A percentile compares a stretch with the other conserved stretches of the same genome.
Conservation (phyloP, 2,329 filamentous ascomycete genomes). For the Myrmaecium sp. region DNA sequence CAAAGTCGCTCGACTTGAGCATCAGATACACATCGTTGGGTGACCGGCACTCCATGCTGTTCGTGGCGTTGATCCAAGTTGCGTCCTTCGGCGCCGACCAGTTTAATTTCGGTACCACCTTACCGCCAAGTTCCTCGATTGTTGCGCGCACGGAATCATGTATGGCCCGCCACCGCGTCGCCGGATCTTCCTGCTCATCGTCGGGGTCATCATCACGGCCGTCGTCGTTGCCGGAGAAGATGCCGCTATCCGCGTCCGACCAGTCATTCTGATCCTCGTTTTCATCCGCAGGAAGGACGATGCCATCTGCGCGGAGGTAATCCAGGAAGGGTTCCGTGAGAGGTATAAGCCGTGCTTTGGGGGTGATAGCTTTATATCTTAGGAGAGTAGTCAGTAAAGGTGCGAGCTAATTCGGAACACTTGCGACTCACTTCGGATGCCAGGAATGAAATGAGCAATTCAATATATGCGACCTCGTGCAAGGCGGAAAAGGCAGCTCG, state of each 20-base stretch:
- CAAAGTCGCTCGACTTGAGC: conserved; percentile 84
- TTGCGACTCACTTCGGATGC: conserved; percentile 50
- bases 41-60: conserved; percentile 78
- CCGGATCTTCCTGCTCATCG: conserved; percentile 46
- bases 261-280: conserved; percentile 21
- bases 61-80: conserved; percentile 73
- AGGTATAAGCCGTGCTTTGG: conserved; percentile 73
- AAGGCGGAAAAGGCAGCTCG: conserved; percentile 57
- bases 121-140: conserved; percentile 68
- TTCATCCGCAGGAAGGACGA: conserved; percentile 63
- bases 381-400: background rate
- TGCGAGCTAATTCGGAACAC: too few relatives aligned
- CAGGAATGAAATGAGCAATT: conserved; percentile 90
- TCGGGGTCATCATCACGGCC: conserved; percentile 30
- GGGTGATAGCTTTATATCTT: conserved; percentile 62
- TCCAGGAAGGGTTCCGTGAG: conserved; percentile 59
- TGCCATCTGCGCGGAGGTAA: conserved; percentile 85
- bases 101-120: conserved; percentile 84
- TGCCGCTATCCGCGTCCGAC: conserved; percentile 35
- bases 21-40: conserved; percentile 88
- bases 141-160: conserved; percentile 61
- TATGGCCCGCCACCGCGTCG: conserved; percentile 45
- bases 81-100: conserved; percentile 97
- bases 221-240: conserved; percentile 30
- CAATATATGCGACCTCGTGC: conserved; percentile 73